phyloP scores from a whole-genome alignment of 1,139 yeast genomes.

The Sugiyamaella novakii region DNA sequence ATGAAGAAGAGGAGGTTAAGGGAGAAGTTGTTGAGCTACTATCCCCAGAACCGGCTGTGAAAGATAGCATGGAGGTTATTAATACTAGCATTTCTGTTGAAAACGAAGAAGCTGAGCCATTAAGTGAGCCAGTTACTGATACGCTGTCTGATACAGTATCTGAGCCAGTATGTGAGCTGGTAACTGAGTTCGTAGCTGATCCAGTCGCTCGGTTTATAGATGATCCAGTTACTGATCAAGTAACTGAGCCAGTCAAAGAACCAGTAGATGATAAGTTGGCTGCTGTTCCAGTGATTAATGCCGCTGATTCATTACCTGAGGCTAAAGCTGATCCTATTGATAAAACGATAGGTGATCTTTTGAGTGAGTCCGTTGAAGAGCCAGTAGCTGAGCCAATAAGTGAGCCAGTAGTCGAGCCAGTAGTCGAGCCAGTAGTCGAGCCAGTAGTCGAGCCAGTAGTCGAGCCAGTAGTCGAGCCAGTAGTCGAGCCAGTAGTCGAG shows the following conservation, averaged over 20 bases:
- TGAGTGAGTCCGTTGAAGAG: no score
- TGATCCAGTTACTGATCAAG: background rate
- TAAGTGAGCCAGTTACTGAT: background rate
- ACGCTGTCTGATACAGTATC: background rate
- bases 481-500: no score
- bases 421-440: background rate
- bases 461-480: no score
- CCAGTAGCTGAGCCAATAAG: no score
- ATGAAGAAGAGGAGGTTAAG: constrained; percentile 3
- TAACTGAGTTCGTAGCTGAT: background rate
- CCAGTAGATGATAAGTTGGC: constrained; percentile 2
- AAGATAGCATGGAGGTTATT: no score
- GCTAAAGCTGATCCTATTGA: no score
- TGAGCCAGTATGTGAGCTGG: constrained; percentile 5
- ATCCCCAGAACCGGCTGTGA: no score
- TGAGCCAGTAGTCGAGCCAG: constrained; percentile 12
- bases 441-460: background rate
- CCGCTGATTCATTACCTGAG: background rate
- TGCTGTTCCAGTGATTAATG: background rate
- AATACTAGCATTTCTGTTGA: no score
- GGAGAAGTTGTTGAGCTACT: background rate
- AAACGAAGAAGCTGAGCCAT: constrained; percentile 1
- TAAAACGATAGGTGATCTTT: no score
- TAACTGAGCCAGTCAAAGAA: constrained; percentile 1
- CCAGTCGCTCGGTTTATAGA: no score